Percentiles rank a stretch among this genome's conserved stretches.
phyloP scores from a whole-genome alignment of 495 filamentous ascomycete genomes.

The Monascus purpureus region DNA sequence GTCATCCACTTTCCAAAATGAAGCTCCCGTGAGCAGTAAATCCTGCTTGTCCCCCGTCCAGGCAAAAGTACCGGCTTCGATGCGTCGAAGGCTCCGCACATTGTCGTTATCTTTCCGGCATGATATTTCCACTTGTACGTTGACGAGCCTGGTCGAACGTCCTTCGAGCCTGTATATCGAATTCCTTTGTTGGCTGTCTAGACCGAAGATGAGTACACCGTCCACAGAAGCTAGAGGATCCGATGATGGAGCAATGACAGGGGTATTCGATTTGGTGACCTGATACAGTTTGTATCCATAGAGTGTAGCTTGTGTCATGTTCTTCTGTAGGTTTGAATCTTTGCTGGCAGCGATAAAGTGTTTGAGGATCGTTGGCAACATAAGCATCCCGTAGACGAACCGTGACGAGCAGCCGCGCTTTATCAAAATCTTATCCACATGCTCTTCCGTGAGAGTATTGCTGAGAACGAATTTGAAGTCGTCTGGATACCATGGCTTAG shows the following conservation, averaged over 20 bases:
- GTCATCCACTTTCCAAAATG: neutral
- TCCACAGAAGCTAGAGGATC: conserved; percentile 9
- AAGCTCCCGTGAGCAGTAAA: neutral
- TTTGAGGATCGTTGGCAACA: conserved; percentile 18
- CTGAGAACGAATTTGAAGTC: conserved; percentile 8
- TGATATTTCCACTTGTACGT: conserved; percentile 10
- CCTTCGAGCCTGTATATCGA: conserved; percentile 12
- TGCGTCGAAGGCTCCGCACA: neutral
- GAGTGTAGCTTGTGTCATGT: conserved; percentile 15
- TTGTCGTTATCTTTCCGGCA: conserved; percentile 2
- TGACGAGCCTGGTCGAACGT: conserved; percentile 8
- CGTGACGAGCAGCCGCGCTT: conserved; percentile 8
- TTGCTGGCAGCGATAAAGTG: conserved; percentile 9
- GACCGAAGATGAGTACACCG: conserved; percentile 16
- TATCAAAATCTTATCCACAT: conserved; percentile 4
- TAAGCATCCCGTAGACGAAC: conserved; percentile 15
- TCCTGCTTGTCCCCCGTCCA: neutral
- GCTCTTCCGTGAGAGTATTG: conserved; percentile 6
- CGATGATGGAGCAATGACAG: conserved; percentile 9
- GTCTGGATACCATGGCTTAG: conserved; percentile 7
- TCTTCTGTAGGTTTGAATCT: conserved; percentile 3
- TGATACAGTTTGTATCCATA: conserved; percentile 11
- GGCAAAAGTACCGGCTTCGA: neutral
- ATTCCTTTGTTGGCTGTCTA: conserved; percentile 12
- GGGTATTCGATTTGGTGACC: conserved; percentile 4